These are phyloP conservation scores for Xylaria sp. DNA, from an alignment of 2,329 filamentous ascomycete species.

Conservation along the genomic window DNA sequence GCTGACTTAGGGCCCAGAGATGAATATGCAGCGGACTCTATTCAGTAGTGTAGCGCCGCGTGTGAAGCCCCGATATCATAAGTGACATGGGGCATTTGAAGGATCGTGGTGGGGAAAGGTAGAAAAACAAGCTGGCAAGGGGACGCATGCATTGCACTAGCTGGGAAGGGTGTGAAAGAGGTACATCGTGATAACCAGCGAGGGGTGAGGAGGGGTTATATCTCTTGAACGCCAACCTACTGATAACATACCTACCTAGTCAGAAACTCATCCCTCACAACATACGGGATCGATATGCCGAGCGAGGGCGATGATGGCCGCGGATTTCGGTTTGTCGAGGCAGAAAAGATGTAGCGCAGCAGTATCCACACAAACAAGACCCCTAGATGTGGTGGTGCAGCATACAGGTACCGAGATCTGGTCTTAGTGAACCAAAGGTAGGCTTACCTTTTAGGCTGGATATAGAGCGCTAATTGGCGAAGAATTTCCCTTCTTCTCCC, in stretches of 20 bases:
- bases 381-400: not conserved
- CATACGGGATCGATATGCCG: not conserved
- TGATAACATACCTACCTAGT: conserved; percentile 1
- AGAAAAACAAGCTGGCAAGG: not conserved
- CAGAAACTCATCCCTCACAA: not conserved
- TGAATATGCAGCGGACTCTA: conserved; percentile 14
- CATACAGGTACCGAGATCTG: not conserved
- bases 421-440: not conserved
- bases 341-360: not conserved
- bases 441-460: not conserved
- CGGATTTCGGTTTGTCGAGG: not conserved
- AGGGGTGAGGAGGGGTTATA: not conserved
- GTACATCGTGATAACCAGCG: not conserved
- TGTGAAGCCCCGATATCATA: conserved; percentile 31
- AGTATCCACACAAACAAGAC: not conserved
- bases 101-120: conserved; percentile 19
- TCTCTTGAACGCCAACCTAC: not conserved
- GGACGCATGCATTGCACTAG: not conserved
- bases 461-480: not conserved
- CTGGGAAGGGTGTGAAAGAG: not conserved
- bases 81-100: conserved; percentile 14
- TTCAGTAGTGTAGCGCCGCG: not conserved
- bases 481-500: not conserved
- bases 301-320: not conserved
- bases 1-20: not conserved